Conservation (phyloP, 768 basidiomycete species). For the Macrolepiota albuminosa region DNA sequence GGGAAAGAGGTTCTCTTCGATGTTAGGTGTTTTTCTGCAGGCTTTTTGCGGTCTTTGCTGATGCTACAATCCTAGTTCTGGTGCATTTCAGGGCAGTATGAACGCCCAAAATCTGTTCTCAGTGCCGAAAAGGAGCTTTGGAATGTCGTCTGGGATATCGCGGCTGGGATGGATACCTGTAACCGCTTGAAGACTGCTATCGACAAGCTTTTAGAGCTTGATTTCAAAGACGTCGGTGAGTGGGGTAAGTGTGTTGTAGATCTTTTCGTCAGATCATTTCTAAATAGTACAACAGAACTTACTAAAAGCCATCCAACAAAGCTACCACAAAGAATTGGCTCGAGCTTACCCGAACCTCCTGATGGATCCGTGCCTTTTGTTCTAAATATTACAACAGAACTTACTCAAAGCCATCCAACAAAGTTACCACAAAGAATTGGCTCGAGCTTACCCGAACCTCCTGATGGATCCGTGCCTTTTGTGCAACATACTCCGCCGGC, state of each 20-base stretch:
- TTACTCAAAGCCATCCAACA: too few relatives aligned
- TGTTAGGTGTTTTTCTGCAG: background rate
- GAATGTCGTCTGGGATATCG: background rate
- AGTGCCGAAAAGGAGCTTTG: background rate
- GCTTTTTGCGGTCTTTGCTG: background rate
- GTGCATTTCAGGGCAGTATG: background rate
- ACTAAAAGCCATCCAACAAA: background rate
- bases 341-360: too few relatives aligned
- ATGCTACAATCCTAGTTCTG: background rate
- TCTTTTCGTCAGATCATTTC: background rate
- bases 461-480: too few relatives aligned
- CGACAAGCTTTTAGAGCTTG: background rate
- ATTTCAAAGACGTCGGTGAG: background rate
- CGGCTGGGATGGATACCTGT: background rate
- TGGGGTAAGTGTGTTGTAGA: background rate
- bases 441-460: too few relatives aligned
- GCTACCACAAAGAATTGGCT: too few relatives aligned
- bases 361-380: too few relatives aligned
- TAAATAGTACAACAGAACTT: background rate
- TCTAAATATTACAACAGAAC: too few relatives aligned
- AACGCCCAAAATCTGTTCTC: background rate
- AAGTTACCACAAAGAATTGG: too few relatives aligned
- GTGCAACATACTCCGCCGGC: too few relatives aligned
- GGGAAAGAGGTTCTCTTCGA: background rate
- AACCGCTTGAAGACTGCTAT: background rate